These are phyloP conservation scores for Mycena filopes DNA, from an alignment of 768 basidiomycete species.

Conservation along the genomic window DNA sequence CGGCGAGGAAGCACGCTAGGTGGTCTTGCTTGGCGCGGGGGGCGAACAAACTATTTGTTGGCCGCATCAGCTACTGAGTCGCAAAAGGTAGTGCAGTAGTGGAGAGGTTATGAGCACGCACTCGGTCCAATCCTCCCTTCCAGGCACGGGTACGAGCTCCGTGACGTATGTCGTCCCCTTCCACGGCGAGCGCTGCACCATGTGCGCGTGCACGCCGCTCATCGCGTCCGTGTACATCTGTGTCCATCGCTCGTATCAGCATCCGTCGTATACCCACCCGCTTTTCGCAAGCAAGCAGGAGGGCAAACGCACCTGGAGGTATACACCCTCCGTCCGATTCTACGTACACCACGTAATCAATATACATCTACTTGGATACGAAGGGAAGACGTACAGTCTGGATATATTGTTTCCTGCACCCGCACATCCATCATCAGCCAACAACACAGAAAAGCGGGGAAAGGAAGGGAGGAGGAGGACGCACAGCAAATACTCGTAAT, in stretches of 20 bases:
- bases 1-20: conserved; percentile 93
- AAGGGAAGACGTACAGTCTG: conserved; percentile 68
- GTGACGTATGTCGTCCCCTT: conserved; percentile 78
- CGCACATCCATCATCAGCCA: no score
- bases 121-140: conserved; percentile 47
- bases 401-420: conserved; percentile 74
- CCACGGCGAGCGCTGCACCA: conserved; percentile 70
- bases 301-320: conserved; percentile 46
- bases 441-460: neutral
- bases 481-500: conserved; percentile 90
- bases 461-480: conserved; percentile 23
- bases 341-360: neutral
- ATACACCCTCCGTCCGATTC: conserved; percentile 81
- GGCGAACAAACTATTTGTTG: conserved; percentile 66
- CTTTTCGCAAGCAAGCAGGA: no score
- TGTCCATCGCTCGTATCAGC: no score
- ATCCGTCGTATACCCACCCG: no score
- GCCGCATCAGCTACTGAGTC: no score
- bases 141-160: conserved; percentile 73
- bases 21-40: conserved; percentile 94
- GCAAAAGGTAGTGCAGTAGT: no score
- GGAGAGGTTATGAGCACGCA: no score
- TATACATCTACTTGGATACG: neutral
- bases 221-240: conserved; percentile 92
- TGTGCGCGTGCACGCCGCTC: conserved; percentile 77